Conservation (phyloP, 73 alveolate genomes). For the Uronychia binucleata region DNA sequence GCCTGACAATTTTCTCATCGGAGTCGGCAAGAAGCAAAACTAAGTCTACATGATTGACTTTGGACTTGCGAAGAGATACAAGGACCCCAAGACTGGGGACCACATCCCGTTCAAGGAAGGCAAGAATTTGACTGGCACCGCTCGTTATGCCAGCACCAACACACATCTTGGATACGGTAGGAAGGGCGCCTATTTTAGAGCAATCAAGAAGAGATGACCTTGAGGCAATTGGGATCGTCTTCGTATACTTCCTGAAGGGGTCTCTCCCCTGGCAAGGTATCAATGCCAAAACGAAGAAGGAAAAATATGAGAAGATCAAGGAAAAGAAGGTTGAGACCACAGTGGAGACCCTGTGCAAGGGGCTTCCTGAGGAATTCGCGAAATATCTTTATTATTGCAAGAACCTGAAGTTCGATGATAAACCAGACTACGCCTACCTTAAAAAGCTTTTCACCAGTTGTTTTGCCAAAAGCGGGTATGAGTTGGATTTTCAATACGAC, state of each 20-base stretch:
- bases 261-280: conserved; percentile 86
- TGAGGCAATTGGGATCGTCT: conserved; percentile 84
- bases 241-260: conserved; percentile 79
- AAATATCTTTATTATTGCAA: conserved; percentile 62
- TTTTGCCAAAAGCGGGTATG: conserved; percentile 68
- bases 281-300: conserved; percentile 69
- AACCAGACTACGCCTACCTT: conserved; percentile 83
- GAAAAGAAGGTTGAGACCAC: conserved; percentile 82
- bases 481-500: conserved; percentile 39
- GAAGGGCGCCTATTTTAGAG: conserved; percentile 24
- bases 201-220: conserved; percentile 88
- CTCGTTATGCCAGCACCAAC: conserved; percentile 16
- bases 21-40: conserved; percentile 8
- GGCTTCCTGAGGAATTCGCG: conserved; percentile 77
- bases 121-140: conserved; percentile 20
- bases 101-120: conserved; percentile 4
- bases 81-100: background rate
- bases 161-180: conserved; percentile 7
- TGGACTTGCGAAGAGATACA: conserved; percentile 14
- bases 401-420: conserved; percentile 75
- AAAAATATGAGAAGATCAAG: conserved; percentile 76
- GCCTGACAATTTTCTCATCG: conserved; percentile 76
- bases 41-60: conserved; percentile 17
- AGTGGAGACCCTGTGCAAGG: conserved; percentile 70
- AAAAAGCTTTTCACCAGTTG: conserved; percentile 71